A percentile compares a stretch with the other conserved stretches of the same genome.
These are phyloP conservation scores for Vitis hybrid DNA, from an alignment of 177 flowering plant genomes.

Conservation along the genomic window DNA sequence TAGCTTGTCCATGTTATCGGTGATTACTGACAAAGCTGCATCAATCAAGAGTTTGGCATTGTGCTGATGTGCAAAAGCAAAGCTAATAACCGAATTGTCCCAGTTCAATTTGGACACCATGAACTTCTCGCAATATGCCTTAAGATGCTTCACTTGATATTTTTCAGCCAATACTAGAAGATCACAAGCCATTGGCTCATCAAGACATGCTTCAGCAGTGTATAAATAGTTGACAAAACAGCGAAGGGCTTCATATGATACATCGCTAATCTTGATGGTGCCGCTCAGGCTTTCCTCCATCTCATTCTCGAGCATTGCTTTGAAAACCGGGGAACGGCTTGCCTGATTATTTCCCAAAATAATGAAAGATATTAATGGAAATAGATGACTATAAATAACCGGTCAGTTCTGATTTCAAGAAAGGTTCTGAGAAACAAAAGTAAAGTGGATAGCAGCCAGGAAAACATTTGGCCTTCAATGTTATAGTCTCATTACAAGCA, in stretches of 20 bases:
- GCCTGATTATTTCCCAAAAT: constrained; percentile 34
- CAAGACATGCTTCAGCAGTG: constrained; percentile 82
- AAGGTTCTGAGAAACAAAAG: too few relatives aligned
- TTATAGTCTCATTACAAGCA: too few relatives aligned
- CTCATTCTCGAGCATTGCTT: constrained; percentile 87
- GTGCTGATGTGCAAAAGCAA: constrained; percentile 85
- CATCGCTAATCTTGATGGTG: constrained; percentile 73
- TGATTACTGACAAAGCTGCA: constrained; percentile 56
- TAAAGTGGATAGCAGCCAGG: too few relatives aligned
- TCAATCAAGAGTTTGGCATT: constrained; percentile 66
- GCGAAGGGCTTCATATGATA: constrained; percentile 68
- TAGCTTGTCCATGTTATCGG: constrained; percentile 77
- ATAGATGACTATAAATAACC: neutral
- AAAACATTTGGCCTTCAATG: too few relatives aligned
- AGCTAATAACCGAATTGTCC: constrained; percentile 61
- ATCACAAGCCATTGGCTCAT: constrained; percentile 71
- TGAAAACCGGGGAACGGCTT: constrained; percentile 86
- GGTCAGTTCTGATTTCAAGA: too few relatives aligned
- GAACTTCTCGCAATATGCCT: constrained; percentile 72
- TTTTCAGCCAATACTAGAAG: constrained; percentile 81
- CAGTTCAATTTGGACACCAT: constrained; percentile 67
- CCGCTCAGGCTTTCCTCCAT: constrained; percentile 91
- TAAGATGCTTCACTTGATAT: constrained; percentile 85
- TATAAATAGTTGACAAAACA: constrained; percentile 72
- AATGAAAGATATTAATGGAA: neutral